phyloP scores from a whole-genome alignment of 2,329 filamentous ascomycete genomes.

The Ascochyta rabiei region DNA sequence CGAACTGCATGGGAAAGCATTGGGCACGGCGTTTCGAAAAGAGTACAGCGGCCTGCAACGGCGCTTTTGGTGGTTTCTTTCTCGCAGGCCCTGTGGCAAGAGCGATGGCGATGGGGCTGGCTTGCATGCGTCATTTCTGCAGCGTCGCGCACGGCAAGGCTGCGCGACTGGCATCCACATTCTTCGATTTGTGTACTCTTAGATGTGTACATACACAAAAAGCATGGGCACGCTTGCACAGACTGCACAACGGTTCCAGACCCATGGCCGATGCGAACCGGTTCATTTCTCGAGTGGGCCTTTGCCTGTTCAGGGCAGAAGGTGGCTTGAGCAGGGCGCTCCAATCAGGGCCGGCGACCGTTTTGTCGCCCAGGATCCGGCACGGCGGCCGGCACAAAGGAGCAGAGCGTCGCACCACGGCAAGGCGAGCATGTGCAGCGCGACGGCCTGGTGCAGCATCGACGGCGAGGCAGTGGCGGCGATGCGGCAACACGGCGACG shows the following conservation, averaged over 20 bases:
- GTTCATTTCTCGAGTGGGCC: slow-evolving; percentile 19
- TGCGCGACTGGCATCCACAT: not conserved
- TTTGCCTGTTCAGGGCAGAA: slow-evolving; percentile 12
- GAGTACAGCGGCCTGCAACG: slow-evolving; percentile 13
- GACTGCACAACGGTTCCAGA: slow-evolving; percentile 19
- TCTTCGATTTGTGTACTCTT: not conserved
- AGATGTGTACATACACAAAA: slow-evolving; percentile 18
- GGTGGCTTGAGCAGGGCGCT: slow-evolving; percentile 19
- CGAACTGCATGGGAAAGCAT: slow-evolving; percentile 29
- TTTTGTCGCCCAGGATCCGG: slow-evolving; percentile 16
- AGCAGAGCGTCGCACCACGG: slow-evolving; percentile 10
- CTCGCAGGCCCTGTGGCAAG: not conserved
- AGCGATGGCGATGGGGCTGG: not conserved
- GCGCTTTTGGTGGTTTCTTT: slow-evolving; percentile 16
- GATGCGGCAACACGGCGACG: not conserved
- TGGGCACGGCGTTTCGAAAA: slow-evolving; percentile 36
- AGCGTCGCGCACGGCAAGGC: not conserved
- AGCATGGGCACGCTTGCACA: slow-evolving; percentile 15
- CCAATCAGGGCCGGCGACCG: slow-evolving; percentile 12
- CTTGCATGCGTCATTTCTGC: not conserved
- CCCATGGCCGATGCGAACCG: slow-evolving; percentile 12
- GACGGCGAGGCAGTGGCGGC: not conserved
- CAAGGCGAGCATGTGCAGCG: slow-evolving; percentile 7
- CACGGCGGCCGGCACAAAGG: slow-evolving; percentile 10
- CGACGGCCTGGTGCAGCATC: not conserved